Base-by-base conservation (phyloP, 2,329 filamentous ascomycete genomes). In the Bipolaris gigantea region DNA sequence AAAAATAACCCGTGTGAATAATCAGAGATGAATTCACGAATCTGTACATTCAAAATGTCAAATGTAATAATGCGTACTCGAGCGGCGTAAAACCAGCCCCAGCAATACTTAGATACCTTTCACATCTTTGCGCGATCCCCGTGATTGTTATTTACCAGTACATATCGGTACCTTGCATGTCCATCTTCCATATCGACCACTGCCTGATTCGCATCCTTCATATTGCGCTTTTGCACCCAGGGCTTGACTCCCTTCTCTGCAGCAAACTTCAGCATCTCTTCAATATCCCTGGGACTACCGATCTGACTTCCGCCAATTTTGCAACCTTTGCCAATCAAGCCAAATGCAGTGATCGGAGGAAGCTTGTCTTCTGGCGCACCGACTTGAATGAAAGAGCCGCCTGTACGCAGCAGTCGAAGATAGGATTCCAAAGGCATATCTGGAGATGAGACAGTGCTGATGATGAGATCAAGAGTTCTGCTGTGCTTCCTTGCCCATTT, bases 341-440 rank as follows among this genome's bases (percentile, higher is more conserved):
- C 75, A 62, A 83, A 85, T 6, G 82, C 83, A 60, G 76, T 79
- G 61, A 89, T 78, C 2, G 75, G 73, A 4, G 83, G 84, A 2
- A 81, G 62, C 47, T 74, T 73, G 68, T 78, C 75, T 66, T 91
- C 88, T 0, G 88, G 88, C 2, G 83, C 83, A 7, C 87, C 88
- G 43, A 91, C 81, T 68, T 89, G 85, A 51, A 89, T 81, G 64
- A 89, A 86, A 4, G 78, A 76, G 1, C 88, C 87, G 38, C 84
- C 80, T 2, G 80, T 76, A 50, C 81, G 79, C 16, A 90, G 76
- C 9, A 91, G 76, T 8, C 75, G 65, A 47, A 92, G 75, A 69
- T 89, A 90, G 25, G 82, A 76, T 33, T 76, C 69, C 9, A 90
- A 67, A 0, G 86, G 86, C 85, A 90, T 87, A 15, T 84, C 79